Evolutionary conservation across 2,329 filamentous ascomycete species (phyloP), one percentile per base, ranked within the genome.

Genomic region (Penicillium paneum): DNA sequence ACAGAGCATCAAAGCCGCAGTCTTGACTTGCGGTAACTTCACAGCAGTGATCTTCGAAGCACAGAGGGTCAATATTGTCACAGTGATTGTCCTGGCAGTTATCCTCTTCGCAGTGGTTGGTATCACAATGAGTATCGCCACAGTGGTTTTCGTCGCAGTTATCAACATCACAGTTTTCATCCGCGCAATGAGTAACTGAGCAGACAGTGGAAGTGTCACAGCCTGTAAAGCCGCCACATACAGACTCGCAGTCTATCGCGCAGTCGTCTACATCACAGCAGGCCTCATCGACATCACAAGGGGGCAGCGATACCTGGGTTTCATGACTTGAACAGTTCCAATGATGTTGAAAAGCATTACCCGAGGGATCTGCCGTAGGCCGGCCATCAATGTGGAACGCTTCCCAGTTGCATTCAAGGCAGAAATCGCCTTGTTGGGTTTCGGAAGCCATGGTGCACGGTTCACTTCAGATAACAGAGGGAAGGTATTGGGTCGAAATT

Each of bases 331-430:
- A 55, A 49, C 67, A 71, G 32, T 60, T 61, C 71, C 69, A 72
- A 34, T 66, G 62, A 39, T 61, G 52, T 52, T 63, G 52, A 31
- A 59, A 40, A 17, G 54, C 58, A 24, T 57, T 59, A 48, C 60
- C 61, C 11, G 67, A 51, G 3, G 63, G 42, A 19, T 65, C 61
- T 19, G 64, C 57, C 21, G 67, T 46, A 36, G 64, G 58, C 57
- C 69, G 68, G 8, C 65, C 64, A 52, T 71, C 68, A 36, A 74
- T 67, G 56, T 72, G 67, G 36, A 74, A 71, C 3, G 65, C 61
- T 44, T 75, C 70, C 73, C 73, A 76, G 41, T 72, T 71, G 55
- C 73, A 76, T 61, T 74, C 72, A 24, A 76, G 67, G 57, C 74
- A 76, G 58, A 71, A 74, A 49, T 71, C 67, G 46, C 67, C 65